Evolutionary conservation across 1,139 yeast species (phyloP).

Genomic region (Yamadazyma pseudoaaseri): DNA sequence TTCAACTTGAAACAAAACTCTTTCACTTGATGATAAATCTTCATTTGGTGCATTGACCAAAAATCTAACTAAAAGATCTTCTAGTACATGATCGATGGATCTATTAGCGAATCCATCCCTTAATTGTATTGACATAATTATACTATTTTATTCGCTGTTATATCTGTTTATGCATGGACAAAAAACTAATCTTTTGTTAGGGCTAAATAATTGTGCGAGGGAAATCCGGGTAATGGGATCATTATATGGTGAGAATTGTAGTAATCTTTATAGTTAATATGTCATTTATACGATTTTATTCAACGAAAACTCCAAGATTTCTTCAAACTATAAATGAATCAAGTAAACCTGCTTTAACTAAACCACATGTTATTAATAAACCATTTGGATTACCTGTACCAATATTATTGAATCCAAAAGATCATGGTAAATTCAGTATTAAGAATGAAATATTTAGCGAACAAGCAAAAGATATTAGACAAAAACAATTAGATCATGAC

Average conservation of each 20-base stretch:
- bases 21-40: slow-evolving; percentile 79
- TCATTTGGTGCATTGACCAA: slow-evolving; percentile 90
- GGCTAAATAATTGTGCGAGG: background rate
- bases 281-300: slow-evolving; percentile 8
- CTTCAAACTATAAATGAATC: slow-evolving; percentile 28
- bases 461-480: slow-evolving; percentile 55
- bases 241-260: background rate
- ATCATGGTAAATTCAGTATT: slow-evolving; percentile 20
- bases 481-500: slow-evolving; percentile 62
- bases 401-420: slow-evolving; percentile 24
- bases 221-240: background rate
- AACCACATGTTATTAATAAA: slow-evolving; percentile 27
- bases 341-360: slow-evolving; percentile 28
- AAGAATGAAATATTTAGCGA: slow-evolving; percentile 29
- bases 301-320: slow-evolving; percentile 23
- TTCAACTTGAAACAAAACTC: slow-evolving; percentile 92
- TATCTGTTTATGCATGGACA: background rate
- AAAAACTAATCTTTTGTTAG: background rate
- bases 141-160: background rate
- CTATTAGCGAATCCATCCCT: slow-evolving; percentile 56
- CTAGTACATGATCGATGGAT: slow-evolving; percentile 74
- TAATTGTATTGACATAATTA: slow-evolving; percentile 51
- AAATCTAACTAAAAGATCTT: slow-evolving; percentile 86
- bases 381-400: slow-evolving; percentile 44
- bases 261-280: background rate